phyloP scores from a whole-genome alignment of 352 stramenopile species.

The Pythium aquatile region DNA sequence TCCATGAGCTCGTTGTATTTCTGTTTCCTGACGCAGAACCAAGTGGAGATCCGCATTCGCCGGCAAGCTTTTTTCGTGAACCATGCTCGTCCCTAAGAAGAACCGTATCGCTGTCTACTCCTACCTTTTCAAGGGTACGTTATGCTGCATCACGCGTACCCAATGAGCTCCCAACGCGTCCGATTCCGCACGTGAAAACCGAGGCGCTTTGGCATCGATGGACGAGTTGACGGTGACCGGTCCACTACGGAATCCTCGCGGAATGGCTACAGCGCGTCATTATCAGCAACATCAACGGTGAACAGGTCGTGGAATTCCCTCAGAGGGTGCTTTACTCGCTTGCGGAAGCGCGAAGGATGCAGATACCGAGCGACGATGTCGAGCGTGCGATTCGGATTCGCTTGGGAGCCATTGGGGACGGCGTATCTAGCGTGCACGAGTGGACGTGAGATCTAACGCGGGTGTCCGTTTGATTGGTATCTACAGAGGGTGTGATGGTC shows the following conservation, averaged over 20 bases:
- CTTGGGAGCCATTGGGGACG: neutral
- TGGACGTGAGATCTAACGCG: slow-evolving; percentile 5
- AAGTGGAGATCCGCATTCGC: slow-evolving; percentile 88
- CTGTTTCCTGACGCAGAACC: slow-evolving; percentile 34
- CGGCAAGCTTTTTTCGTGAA: slow-evolving; percentile 87
- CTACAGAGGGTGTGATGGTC: slow-evolving; percentile 86
- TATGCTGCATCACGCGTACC: neutral
- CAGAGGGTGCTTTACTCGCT: too few species aligned
- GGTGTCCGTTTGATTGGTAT: slow-evolving; percentile 10
- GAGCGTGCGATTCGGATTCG: neutral
- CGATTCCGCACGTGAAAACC: neutral
- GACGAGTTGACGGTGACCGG: neutral
- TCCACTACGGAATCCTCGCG: neutral
- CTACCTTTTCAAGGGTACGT: slow-evolving; percentile 95
- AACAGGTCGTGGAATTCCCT: neutral
- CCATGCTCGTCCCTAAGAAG: slow-evolving; percentile 96
- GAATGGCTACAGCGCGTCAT: neutral
- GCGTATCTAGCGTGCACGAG: neutral
- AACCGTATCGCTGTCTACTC: slow-evolving; percentile 99
- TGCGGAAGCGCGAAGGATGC: neutral
- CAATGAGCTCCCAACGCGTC: neutral
- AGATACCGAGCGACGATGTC: neutral
- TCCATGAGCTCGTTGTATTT: slow-evolving; percentile 20
- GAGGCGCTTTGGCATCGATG: neutral
- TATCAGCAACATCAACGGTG: neutral